Conservation (phyloP, 257 asterid species). For the Solanum medicagineum region DNA sequence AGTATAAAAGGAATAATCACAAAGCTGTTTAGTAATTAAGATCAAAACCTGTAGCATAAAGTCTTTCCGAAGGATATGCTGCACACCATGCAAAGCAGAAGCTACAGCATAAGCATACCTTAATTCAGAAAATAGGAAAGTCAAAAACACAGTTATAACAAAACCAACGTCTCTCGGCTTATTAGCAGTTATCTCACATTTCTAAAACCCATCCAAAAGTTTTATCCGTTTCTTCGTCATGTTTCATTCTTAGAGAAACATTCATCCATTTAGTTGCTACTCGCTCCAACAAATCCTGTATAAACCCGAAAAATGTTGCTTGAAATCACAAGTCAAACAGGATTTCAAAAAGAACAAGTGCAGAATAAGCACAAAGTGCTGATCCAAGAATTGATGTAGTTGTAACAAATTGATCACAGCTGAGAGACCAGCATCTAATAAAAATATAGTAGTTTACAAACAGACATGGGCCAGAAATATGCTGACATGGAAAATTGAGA, state of each 20-base stretch:
- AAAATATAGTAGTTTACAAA: not conserved
- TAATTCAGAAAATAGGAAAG: not conserved
- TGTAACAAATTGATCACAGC: not conserved
- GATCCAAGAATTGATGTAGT: not conserved
- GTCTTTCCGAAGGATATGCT: constrained; percentile 40
- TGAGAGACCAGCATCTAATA: not conserved
- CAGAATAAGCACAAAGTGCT: not conserved
- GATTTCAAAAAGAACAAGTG: not conserved
- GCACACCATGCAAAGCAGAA: constrained; percentile 59
- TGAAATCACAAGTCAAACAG: not conserved
- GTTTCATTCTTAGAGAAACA: constrained; percentile 38
- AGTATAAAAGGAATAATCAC: not conserved
- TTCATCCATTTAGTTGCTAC: constrained; percentile 64
- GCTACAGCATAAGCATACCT: constrained; percentile 78
- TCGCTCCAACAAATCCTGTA: constrained; percentile 43
- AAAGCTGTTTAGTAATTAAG: not conserved
- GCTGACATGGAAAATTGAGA: not conserved
- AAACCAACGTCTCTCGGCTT: not conserved
- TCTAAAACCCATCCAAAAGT: constrained; percentile 55
- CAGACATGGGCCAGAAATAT: not conserved
- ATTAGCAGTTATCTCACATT: constrained; percentile 27
- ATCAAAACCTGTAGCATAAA: constrained; percentile 58
- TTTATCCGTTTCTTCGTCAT: constrained; percentile 46
- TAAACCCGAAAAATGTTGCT: not conserved
- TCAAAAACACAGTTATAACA: not conserved